Base-by-base conservation (phyloP, 148 eudicot species). In the Oxyria digyna region DNA sequence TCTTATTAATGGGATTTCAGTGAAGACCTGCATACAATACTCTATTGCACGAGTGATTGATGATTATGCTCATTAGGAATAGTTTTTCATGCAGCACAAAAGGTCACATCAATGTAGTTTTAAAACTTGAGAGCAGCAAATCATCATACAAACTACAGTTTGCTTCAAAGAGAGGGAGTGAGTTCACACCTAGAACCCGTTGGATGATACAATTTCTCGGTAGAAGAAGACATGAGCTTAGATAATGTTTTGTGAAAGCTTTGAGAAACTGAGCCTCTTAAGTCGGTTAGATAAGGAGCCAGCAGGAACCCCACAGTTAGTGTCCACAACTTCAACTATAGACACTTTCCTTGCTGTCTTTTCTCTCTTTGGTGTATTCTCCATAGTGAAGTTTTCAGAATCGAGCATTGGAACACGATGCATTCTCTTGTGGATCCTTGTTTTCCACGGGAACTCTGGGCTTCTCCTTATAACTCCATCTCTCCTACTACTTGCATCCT, bases 261-360 rank as follows among this genome's bases (percentile, higher is more conserved):
- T 87, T 18, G 96, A 85, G 82, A 85, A 92, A 23, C 85, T 59
- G n/a, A 84, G 91, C 79, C 85, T 87, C 79, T 84, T 89, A 54
- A 87, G 74, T 50, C 84, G 78, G 70, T 72, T 81, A 64, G 86
- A 72, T 69, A 85, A 76, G 17, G 80, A 67, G 40, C 74, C 80
- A 13, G 78, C 78, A 2, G 82, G 71, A 68, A 62, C 75, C 26
- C 96, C 91, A 69, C 97, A 91, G 71, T 74, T 77, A 62, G 87
- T 70, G 75, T 94, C 92, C 71, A 94, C 97, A 26, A 94, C 71
- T 73, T 90, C 92, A 46, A 84, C 98, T 33, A 94, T 75, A 63
- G 65, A 75, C 38, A 55, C 77, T 82, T 76, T 88, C 75, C 71
- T 88, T 4, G 68, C 62, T 21, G 83, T 74, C 67, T 81, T 84